These are phyloP conservation scores for Venturia effusa DNA, from an alignment of 2,329 filamentous ascomycete genomes.

Conservation along the genomic window DNA sequence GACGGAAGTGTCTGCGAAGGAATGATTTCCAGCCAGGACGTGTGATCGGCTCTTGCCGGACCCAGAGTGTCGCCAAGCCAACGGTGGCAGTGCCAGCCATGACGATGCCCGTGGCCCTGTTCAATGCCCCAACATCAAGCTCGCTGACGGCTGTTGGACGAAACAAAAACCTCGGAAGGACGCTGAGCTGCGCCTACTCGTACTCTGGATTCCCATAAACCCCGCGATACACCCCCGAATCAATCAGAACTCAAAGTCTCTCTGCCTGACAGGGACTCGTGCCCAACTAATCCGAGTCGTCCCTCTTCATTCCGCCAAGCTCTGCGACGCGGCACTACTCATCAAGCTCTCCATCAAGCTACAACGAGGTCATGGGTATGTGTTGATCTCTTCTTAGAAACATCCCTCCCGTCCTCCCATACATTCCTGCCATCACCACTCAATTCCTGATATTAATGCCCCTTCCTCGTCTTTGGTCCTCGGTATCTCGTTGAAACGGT, in stretches of 20 bases:
- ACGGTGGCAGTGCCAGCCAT: no score
- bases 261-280: not conserved
- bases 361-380: not conserved
- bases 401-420: not conserved
- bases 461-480: not conserved
- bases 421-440: not conserved
- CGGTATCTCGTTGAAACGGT: not conserved
- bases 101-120: no score
- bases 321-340: not conserved
- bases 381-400: not conserved
- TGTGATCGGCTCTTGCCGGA: not conserved
- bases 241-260: no score
- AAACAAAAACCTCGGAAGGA: not conserved
- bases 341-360: constrained; percentile 1
- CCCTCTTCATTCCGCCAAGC: not conserved
- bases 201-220: no score
- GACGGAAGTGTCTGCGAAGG: no score
- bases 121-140: not conserved
- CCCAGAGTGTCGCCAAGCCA: not conserved
- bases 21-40: no score
- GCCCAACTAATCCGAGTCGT: not conserved
- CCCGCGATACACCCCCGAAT: not conserved
- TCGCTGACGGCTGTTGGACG: not conserved
- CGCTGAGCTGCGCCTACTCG: not conserved
- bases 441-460: not conserved